Base-by-base conservation (phyloP, 2,329 filamentous ascomycete genomes). In the Aspergillus alliaceus region DNA sequence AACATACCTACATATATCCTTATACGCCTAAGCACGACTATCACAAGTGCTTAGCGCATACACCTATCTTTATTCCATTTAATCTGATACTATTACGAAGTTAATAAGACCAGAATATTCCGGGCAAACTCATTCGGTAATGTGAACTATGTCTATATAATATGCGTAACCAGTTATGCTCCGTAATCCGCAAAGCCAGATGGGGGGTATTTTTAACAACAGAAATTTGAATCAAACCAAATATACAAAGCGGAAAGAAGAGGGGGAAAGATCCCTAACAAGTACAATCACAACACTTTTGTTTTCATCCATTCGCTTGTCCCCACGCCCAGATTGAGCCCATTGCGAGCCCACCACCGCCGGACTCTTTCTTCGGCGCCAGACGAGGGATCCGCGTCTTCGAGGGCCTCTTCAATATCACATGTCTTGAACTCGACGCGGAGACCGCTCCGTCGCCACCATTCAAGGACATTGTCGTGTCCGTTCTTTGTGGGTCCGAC, bases 381-480 rank as follows among this genome's bases (percentile, higher is more conserved):
- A 35, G 85, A 84, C 4, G 93, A 84, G 22, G 70, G 70, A 56
- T 73, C 73, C 2, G 91, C 90, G 71, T 96, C 93, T 72, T 97
- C 93, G 37, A 97, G 81, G 0, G 93, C 93, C 75, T 97, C 93
- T 72, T 97, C 93, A 59, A 98, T 95, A 73, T 96, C 92, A 73
- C 92, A 96, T 1, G 91, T 96, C 73, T 93, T 93, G 75, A 96
- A 97, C 73, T 96, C 91, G 25, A 97, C 92, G 52, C 85, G 83
- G 64, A 93, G 82, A 0, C 87, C 86, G 34, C 77, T 80, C 31
- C 82, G 82, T 68, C 90, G 89, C 93, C 93, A 97, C 93, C 93
- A 97, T 71, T 96, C 91, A 7, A 98, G 79, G 22, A 96, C 91
- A 34, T 86, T 82, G 3, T 92, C 85, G 71, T 96, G 90, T 5